Base-by-base conservation (phyloP, 306 rosid genomes). In the Potentilla sterilis region DNA sequence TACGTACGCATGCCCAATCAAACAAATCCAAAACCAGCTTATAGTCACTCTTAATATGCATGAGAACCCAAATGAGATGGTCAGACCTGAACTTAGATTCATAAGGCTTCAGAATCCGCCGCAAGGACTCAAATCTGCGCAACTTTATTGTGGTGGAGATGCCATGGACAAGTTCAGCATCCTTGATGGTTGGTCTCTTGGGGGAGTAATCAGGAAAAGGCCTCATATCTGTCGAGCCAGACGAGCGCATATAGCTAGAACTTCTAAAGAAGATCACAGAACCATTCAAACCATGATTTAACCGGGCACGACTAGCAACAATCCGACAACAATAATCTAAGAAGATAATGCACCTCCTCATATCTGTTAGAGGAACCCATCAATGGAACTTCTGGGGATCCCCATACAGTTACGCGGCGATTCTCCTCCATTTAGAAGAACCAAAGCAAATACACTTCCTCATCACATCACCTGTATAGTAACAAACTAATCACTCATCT, bases 171-270 rank as follows among this genome's bases (percentile, higher is more conserved):
- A 93, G 77, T 69, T 93, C 89, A 24, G 88, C 61, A 80, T 93
- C 96, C 46, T 73, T 77, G 57, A 89, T 79, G 65, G 88, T 75
- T 43, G 91, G 89, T 58, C 82, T 93, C 63, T 86, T 87, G 0
- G 91, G 97, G 28, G 98, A 89, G 84, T 89, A 93, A 75, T 90
- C 93, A 52, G 98, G 98, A 72, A 93, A 93, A 22, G 95, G 93
- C 75, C 98, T 87, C 42, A 80, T 65, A 79, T 65, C 79, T 52
- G 84, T 75, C 72, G 89, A 77, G 77, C 67, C 69, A 46, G 77
- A 75, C 47, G 82, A 80, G 58, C 72, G 46, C 52, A 42, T 73
- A 34, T 58, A 70, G 73, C 49, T 85, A 52, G 66, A 51, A 74
- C 75, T 76, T 69, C 75, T 81, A 35, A 70, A 63, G 4, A 59